These are phyloP conservation scores for Emmonsiellopsis sp. DNA, from an alignment of 2,329 filamentous ascomycete genomes.

Conservation along the genomic window DNA sequence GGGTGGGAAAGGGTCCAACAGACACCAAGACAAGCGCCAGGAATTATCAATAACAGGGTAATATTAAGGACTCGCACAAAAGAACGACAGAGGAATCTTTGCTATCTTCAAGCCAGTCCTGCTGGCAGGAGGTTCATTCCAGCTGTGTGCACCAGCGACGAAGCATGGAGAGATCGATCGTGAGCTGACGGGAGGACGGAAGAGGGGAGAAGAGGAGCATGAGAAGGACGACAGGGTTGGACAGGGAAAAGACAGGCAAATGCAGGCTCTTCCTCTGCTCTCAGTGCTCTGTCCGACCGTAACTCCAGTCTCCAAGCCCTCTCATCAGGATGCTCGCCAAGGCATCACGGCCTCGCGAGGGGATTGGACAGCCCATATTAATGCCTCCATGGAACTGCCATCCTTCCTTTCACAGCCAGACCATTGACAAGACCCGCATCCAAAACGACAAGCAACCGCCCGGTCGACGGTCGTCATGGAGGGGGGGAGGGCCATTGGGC, in stretches of 20 bases:
- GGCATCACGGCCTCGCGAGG: not conserved
- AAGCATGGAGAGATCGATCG: not conserved
- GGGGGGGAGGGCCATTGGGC: not conserved
- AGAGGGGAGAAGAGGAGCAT: not conserved
- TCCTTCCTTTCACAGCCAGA: not conserved
- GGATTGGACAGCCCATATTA: not conserved
- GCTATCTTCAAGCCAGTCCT: constrained; percentile 8
- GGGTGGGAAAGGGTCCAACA: not conserved
- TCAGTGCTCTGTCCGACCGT: not conserved
- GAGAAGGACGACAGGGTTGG: not conserved
- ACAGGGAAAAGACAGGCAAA: not conserved
- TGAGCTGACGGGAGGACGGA: not conserved
- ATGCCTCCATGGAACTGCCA: not conserved
- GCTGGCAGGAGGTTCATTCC: constrained; percentile 6
- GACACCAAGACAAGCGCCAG: not conserved
- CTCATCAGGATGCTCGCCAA: not conserved
- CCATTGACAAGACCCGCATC: not conserved
- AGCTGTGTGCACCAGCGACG: not conserved
- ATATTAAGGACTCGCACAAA: not conserved
- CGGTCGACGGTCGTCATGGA: not conserved
- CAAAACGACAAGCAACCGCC: not conserved
- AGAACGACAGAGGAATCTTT: not conserved
- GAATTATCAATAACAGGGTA: not conserved
- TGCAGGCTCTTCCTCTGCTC: not conserved
- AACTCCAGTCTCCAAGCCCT: not conserved